Conservation (phyloP, 257 asterid species). For the Cinchona pubescens region DNA sequence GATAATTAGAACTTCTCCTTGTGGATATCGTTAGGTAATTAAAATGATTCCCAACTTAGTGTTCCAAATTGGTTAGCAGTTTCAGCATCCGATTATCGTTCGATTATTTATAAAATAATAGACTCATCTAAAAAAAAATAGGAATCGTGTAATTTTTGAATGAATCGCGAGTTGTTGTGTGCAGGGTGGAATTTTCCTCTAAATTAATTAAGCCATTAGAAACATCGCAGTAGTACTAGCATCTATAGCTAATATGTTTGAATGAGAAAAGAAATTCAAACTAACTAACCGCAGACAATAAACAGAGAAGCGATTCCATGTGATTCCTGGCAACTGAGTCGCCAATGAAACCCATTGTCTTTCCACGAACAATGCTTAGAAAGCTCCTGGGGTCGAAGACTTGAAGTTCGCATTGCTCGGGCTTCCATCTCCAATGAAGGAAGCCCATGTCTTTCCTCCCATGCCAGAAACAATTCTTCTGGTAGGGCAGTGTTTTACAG, state of each 20-base stretch:
- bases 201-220: too few species aligned
- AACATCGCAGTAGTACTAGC: too few species aligned
- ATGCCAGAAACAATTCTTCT: constrained; percentile 49
- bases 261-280: background rate
- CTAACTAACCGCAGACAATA: constrained; percentile 58
- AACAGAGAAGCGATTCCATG: constrained; percentile 76
- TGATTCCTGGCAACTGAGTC: constrained; percentile 74
- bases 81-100: too few species aligned
- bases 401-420: constrained; percentile 51
- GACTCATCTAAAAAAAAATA: too few species aligned
- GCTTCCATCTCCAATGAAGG: constrained; percentile 80
- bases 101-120: too few species aligned
- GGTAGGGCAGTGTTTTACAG: constrained; percentile 49
- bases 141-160: too few species aligned
- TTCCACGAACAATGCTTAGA: constrained; percentile 40
- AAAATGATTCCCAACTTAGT: too few species aligned
- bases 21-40: too few species aligned
- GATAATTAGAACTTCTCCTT: too few species aligned
- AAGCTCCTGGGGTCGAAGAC: constrained; percentile 41
- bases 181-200: too few species aligned
- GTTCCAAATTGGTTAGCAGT: too few species aligned
- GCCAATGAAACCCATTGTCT: constrained; percentile 74
- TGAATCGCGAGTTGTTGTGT: too few species aligned
- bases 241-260: background rate
- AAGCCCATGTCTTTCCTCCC: constrained; percentile 56